These are phyloP conservation scores for Plasmodium ovale DNA, from an alignment of 169 alveolate genomes.

Conservation along the genomic window DNA sequence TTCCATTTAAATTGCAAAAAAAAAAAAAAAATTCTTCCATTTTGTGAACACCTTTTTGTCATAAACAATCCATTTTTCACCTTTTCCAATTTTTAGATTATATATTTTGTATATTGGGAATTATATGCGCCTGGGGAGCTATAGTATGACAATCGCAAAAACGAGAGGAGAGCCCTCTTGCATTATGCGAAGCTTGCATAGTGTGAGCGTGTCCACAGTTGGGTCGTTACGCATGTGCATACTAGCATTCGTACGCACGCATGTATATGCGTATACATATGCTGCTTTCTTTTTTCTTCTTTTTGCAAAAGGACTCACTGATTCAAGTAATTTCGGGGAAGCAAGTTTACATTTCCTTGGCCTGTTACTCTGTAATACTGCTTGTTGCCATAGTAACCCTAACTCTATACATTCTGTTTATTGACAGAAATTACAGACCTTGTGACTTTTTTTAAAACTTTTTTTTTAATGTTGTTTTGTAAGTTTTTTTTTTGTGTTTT, in stretches of 20 bases:
- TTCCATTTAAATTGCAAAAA: not conserved
- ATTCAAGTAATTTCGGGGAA: conserved; percentile 42
- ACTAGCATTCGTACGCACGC: not conserved
- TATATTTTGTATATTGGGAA: conserved; percentile 64
- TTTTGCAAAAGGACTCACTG: conserved; percentile 57
- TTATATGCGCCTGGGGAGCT: conserved; percentile 75
- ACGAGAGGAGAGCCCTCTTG: not conserved
- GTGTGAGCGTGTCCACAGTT: not conserved
- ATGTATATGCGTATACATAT: not conserved
- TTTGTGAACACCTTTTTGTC: not conserved
- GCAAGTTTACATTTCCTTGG: conserved; percentile 22
- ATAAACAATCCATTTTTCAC: not conserved
- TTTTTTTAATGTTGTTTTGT: not conserved
- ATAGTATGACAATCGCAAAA: conserved; percentile 16
- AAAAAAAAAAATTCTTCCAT: not conserved
- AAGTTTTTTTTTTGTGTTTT: conserved; percentile 1
- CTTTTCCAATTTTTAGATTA: conserved; percentile 34
- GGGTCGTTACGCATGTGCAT: not conserved
- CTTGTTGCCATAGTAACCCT: not conserved
- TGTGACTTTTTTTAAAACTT: conserved; percentile 39
- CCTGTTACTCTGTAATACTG: conserved; percentile 33
- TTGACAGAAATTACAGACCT: conserved; percentile 69
- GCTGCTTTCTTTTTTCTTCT: not conserved
- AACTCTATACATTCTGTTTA: conserved; percentile 12
- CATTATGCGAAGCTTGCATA: not conserved